Evolutionary conservation across 148 eudicot species (phyloP).

Genomic region (Camellia sinensis): DNA sequence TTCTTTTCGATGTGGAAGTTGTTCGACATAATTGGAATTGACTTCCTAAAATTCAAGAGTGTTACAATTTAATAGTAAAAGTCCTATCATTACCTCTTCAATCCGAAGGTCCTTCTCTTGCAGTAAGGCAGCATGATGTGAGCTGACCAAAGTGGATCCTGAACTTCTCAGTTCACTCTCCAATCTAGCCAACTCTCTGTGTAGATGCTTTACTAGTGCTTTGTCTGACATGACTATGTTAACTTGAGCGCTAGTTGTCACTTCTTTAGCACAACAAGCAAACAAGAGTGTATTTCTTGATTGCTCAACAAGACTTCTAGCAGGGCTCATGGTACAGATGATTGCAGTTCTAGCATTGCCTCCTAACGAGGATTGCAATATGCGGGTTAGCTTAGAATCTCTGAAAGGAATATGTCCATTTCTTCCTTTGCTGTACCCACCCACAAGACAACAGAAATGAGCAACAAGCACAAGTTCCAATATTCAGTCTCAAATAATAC

Average conservation of each 20-base stretch:
- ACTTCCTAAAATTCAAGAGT: not conserved
- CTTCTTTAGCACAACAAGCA: constrained; percentile 99
- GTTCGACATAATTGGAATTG: constrained; percentile 1
- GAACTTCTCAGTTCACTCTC: constrained; percentile 70
- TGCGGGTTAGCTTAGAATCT: constrained; percentile 96
- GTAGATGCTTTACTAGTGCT: constrained; percentile 86
- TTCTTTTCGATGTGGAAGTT: not conserved
- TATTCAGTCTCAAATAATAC: not conserved
- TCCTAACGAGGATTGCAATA: constrained; percentile 85
- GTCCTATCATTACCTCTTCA: constrained; percentile 57
- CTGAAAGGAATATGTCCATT: constrained; percentile 89
- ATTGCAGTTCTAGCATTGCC: constrained; percentile 97
- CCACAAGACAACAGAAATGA: constrained; percentile 15
- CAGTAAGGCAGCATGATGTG: constrained; percentile 42
- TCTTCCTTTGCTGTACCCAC: constrained; percentile 70
- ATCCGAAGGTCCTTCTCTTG: constrained; percentile 75
- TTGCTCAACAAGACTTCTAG: constrained; percentile 86
- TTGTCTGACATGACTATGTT: constrained; percentile 88
- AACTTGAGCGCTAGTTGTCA: constrained; percentile 79
- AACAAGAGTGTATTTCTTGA: constrained; percentile 95
- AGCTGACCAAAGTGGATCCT: constrained; percentile 24
- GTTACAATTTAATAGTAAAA: not conserved
- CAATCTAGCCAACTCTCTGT: constrained; percentile 79
- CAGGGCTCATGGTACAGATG: constrained; percentile 98
- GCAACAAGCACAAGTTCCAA: not conserved